phyloP scores from a whole-genome alignment of 1,284 basidiomycete genomes.

The Kwoniella shivajii region DNA sequence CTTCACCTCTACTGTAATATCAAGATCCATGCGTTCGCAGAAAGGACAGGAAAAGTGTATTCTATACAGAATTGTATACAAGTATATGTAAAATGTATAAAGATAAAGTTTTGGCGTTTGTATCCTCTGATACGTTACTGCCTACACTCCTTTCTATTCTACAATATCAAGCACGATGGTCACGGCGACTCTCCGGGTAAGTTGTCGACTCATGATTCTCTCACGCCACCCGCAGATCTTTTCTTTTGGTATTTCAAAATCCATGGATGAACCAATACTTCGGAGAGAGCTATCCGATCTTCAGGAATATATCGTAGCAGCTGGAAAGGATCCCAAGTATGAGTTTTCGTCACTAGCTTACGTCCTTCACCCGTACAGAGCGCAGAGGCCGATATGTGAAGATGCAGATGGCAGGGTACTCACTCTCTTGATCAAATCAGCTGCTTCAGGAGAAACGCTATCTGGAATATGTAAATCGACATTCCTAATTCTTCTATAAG shows the following conservation, averaged over 20 bases:
- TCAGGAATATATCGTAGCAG: slow-evolving; percentile 84
- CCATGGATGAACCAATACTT: slow-evolving; percentile 91
- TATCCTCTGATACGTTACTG: no score
- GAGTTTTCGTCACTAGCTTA: neutral
- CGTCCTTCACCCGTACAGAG: no score
- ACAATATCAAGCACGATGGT: no score
- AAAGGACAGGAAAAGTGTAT: no score
- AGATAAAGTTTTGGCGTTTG: no score
- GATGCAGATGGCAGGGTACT: slow-evolving; percentile 22
- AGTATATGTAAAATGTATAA: no score
- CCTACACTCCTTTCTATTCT: no score
- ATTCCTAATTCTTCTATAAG: slow-evolving; percentile 70
- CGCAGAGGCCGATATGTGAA: no score
- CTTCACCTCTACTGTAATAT: no score
- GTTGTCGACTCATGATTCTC: slow-evolving; percentile 17
- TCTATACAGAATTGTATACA: no score
- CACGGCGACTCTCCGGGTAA: no score
- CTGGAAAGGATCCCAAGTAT: slow-evolving; percentile 56
- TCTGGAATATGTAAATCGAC: slow-evolving; percentile 77
- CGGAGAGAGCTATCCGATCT: slow-evolving; percentile 74
- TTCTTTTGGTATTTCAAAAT: slow-evolving; percentile 71
- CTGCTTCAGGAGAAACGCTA: slow-evolving; percentile 66
- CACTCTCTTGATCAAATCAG: slow-evolving; percentile 67
- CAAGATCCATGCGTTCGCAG: no score
- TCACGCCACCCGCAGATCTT: slow-evolving; percentile 23